Conservation (phyloP, 164 flowering plant species). For the Dillenia suffruticosa region DNA sequence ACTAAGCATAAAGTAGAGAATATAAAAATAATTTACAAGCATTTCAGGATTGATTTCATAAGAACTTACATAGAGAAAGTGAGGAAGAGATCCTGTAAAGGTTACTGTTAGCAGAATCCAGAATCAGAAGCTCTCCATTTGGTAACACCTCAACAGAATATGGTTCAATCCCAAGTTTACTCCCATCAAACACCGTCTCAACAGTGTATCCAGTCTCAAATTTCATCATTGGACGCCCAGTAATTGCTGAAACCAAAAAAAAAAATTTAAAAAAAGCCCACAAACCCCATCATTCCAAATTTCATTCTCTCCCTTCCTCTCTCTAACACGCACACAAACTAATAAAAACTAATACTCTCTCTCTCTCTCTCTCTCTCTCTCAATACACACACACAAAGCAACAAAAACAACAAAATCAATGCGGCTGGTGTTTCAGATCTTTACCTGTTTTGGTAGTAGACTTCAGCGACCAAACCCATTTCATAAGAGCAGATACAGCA, state of each 20-base stretch:
- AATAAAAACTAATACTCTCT: background rate
- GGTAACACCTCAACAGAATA: conserved; percentile 66
- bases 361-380: background rate
- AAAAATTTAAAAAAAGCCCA: conserved; percentile 4
- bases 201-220: conserved; percentile 90
- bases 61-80: conserved; percentile 70
- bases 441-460: conserved; percentile 72
- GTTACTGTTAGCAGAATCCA: conserved; percentile 89
- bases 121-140: conserved; percentile 78
- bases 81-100: conserved; percentile 75
- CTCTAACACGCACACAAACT: background rate
- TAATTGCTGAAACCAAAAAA: conserved; percentile 41
- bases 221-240: conserved; percentile 83
- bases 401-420: conserved; percentile 8
- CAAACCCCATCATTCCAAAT: conserved; percentile 8
- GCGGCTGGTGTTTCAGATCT: conserved; percentile 11
- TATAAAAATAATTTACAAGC: too few species aligned
- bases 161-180: conserved; percentile 96
- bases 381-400: background rate
- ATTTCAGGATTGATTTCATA: too few species aligned
- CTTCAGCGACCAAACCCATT: conserved; percentile 76
- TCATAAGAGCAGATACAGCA: conserved; percentile 56
- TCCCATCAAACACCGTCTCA: conserved; percentile 97
- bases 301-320: conserved; percentile 1
- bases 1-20: too few species aligned